Percentiles rank a stretch among this genome's conserved stretches.
These are phyloP conservation scores for Xerocomus brunneocitrinus DNA, from an alignment of 768 basidiomycete genomes.

Conservation along the genomic window DNA sequence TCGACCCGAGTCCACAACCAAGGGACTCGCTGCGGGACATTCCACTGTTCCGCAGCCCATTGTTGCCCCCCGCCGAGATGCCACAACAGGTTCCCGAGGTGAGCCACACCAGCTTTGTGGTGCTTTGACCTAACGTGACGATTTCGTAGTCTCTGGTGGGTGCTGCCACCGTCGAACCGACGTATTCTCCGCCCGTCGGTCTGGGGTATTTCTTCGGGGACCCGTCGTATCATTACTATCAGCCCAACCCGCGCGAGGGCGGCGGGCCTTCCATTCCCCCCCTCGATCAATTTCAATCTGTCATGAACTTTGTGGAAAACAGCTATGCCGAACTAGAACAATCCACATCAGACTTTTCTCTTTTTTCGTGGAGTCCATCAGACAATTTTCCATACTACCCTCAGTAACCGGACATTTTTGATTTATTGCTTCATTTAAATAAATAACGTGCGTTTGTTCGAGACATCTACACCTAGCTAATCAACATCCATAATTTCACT, in stretches of 20 bases:
- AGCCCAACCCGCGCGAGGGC: not conserved
- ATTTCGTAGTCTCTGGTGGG: constrained; percentile 1
- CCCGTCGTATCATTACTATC: constrained; percentile 8
- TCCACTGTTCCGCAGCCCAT: constrained; percentile 26
- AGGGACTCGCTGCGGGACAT: constrained; percentile 7
- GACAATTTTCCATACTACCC: constrained; percentile 19
- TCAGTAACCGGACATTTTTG: constrained; percentile 17
- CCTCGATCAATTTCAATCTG: constrained; percentile 9
- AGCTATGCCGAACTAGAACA: constrained; percentile 4
- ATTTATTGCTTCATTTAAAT: constrained; percentile 28
- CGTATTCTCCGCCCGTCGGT: not conserved
- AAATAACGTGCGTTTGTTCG: constrained; percentile 1
- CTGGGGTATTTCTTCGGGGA: not conserved
- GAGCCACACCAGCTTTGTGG: not conserved
- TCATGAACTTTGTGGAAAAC: constrained; percentile 10
- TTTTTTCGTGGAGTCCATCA: constrained; percentile 21
- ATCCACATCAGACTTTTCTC: constrained; percentile 13
- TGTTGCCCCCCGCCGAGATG: constrained; percentile 24
- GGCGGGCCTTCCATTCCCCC: not conserved
- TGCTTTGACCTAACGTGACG: constrained; percentile 1
- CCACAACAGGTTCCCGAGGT: constrained; percentile 7
- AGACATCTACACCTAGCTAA: constrained; percentile 17
- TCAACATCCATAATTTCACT: constrained; percentile 11
- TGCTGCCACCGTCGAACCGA: constrained; percentile 4
- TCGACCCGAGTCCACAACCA: not conserved